phyloP scores from a whole-genome alignment of 176 grass and related monocot species.

The Dendrocalamus sinicus region DNA sequence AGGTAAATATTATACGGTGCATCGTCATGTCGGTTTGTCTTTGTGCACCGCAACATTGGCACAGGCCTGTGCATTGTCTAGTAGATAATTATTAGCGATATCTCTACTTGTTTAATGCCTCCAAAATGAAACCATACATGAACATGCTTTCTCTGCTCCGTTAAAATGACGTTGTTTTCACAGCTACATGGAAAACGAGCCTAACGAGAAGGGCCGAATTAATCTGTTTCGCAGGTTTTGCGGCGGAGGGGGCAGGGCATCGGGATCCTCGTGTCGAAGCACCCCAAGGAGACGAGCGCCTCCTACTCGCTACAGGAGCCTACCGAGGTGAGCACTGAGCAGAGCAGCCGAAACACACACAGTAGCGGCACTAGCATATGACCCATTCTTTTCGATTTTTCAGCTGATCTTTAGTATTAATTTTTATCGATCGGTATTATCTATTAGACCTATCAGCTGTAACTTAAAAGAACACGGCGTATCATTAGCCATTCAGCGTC shows the following conservation, averaged over 20 bases:
- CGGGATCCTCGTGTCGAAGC: constrained; percentile 85
- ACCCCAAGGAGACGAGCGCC: constrained; percentile 82
- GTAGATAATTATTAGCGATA: not conserved
- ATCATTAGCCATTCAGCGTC: not conserved
- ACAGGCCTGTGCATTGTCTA: not conserved
- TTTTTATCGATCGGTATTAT: too few relatives aligned
- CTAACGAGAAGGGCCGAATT: not conserved
- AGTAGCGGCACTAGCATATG: not conserved
- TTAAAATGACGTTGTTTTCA: not conserved
- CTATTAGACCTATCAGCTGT: too few relatives aligned
- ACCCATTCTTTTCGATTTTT: too few relatives aligned
- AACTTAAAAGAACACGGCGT: too few relatives aligned
- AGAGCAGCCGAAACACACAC: not conserved
- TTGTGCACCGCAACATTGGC: not conserved
- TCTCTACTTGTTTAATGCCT: too few relatives aligned
- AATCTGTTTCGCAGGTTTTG: constrained; percentile 38
- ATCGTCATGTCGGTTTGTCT: not conserved
- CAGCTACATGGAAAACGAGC: not conserved
- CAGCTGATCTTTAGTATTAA: too few relatives aligned
- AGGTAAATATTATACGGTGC: constrained; percentile 34
- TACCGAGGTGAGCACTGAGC: constrained; percentile 53
- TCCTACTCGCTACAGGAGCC: constrained; percentile 78
- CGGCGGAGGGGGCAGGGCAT: constrained; percentile 65
- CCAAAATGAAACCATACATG: too few relatives aligned
- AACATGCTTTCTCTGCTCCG: not conserved